These are phyloP conservation scores for Rhipidocladum racemiflorum DNA, from an alignment of 176 grass and related monocot genomes.

Conservation along the genomic window DNA sequence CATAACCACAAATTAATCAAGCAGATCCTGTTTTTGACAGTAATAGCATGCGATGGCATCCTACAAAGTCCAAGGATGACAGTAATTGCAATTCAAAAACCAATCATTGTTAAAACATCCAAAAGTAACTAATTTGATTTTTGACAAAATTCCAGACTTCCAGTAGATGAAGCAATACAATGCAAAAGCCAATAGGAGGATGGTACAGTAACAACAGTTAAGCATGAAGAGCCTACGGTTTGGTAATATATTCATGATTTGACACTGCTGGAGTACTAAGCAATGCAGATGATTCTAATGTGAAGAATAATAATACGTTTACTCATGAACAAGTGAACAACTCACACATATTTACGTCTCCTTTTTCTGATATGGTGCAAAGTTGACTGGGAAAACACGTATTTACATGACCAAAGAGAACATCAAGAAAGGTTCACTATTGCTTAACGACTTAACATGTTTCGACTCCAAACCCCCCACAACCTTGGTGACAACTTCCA, in stretches of 20 bases:
- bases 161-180: not conserved
- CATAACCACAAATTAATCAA: not conserved
- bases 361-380: conserved; percentile 9
- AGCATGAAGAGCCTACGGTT: not conserved
- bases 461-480: not conserved
- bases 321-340: too few species aligned
- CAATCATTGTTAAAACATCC: not conserved
- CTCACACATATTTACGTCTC: not conserved
- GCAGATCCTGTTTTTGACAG: not conserved
- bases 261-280: conserved; percentile 1
- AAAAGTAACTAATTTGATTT: conserved; percentile 22
- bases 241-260: not conserved
- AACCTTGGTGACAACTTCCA: not conserved
- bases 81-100: conserved; percentile 12
- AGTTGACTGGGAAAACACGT: not conserved
- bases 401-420: conserved; percentile 3
- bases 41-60: not conserved
- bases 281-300: not conserved
- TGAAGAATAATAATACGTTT: not conserved
- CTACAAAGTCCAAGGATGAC: not conserved
- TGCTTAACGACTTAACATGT: not conserved
- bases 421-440: not conserved
- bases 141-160: not conserved
- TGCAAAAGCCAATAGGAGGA: not conserved
- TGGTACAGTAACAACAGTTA: not conserved